A percentile compares a stretch with the other conserved stretches of the same genome.
Conservation (phyloP, 352 stramenopile genomes). For the Globisporangium lucens region DNA sequence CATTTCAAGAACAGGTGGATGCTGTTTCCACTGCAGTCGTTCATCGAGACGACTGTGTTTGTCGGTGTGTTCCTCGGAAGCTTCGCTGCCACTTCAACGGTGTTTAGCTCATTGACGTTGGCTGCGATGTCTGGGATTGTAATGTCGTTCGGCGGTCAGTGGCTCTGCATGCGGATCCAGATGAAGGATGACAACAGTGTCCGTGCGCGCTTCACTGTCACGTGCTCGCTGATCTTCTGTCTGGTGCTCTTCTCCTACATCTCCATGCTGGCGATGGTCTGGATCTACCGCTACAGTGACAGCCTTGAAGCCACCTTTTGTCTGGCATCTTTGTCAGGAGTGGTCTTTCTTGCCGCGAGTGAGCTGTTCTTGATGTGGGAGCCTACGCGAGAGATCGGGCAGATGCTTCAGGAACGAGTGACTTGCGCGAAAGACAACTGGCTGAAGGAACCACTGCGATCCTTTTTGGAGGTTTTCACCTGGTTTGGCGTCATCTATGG, state of each 20-base stretch:
- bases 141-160: conserved; percentile 71
- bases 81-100: conserved; percentile 63
- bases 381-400: conserved; percentile 63
- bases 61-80: conserved; percentile 72
- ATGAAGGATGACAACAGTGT: conserved; percentile 51
- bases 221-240: conserved; percentile 73
- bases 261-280: conserved; percentile 65
- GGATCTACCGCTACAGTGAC: conserved; percentile 84
- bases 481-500: conserved; percentile 79
- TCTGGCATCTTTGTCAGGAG: conserved; percentile 67
- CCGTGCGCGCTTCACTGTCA: conserved; percentile 61
- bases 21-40: conserved; percentile 71
- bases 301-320: conserved; percentile 85
- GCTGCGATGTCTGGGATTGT: conserved; percentile 71
- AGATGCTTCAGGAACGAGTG: conserved; percentile 73
- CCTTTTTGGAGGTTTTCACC: conserved; percentile 81
- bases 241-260: conserved; percentile 69
- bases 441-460: conserved; percentile 67
- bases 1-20: conserved; percentile 76
- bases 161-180: conserved; percentile 55
- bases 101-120: conserved; percentile 73
- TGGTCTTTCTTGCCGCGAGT: conserved; percentile 78
- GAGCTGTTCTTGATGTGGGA: conserved; percentile 83
- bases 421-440: conserved; percentile 79
- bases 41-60: conserved; percentile 72